A percentile compares a stretch with the other conserved stretches of the same genome.
These are phyloP conservation scores for Cystoisospora suis DNA, from an alignment of 169 alveolate genomes.

Conservation along the genomic window DNA sequence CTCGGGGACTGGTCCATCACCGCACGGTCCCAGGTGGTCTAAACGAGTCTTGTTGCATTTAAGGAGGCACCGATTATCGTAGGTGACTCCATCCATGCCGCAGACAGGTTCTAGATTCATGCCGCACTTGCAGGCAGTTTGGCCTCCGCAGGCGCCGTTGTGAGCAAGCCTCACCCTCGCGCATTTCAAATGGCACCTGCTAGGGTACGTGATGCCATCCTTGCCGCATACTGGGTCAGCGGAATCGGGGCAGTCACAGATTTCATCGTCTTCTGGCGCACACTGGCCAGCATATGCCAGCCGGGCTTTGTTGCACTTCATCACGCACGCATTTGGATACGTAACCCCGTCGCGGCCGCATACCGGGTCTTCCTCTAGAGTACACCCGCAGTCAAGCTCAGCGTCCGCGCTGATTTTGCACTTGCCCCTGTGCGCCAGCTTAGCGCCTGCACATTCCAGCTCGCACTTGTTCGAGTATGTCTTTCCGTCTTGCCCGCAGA, in stretches of 20 bases:
- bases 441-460: not conserved
- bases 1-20: not conserved
- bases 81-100: conserved; percentile 40
- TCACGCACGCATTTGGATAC: conserved; percentile 26
- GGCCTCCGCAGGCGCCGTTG: not conserved
- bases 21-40: conserved; percentile 8
- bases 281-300: not conserved
- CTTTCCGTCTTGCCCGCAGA: conserved; percentile 9
- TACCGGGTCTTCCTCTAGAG: conserved; percentile 44
- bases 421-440: not conserved
- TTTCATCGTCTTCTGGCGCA: conserved; percentile 1
- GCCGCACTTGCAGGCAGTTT: conserved; percentile 9
- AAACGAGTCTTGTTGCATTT: not conserved
- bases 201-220: not conserved
- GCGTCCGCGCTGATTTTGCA: too few species aligned
- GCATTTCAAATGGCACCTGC: conserved; percentile 26
- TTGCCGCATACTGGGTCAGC: conserved; percentile 31
- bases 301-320: conserved; percentile 33
- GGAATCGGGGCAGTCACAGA: conserved; percentile 19
- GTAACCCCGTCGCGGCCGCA: conserved; percentile 59
- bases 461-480: conserved; percentile 22
- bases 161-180: not conserved
- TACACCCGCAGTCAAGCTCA: conserved; percentile 54
- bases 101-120: conserved; percentile 33
- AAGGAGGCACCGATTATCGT: conserved; percentile 32